Evolutionary conservation across 2,329 filamentous ascomycete genomes (phyloP).

Genomic region (Nectriaceae sp.): DNA sequence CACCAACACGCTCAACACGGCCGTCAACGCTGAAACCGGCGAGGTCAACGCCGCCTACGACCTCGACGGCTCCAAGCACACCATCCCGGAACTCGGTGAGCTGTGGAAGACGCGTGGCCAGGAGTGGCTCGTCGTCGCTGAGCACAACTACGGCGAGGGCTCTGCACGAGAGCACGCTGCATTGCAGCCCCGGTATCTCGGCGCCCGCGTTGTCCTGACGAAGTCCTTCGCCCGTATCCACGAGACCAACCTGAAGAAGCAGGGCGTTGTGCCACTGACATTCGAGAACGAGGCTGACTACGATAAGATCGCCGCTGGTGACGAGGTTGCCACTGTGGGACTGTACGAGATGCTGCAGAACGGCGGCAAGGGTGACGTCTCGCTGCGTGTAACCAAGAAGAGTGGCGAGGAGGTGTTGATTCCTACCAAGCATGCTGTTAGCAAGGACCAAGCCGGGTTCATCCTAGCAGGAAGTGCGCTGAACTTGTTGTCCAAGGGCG

Average conservation of each 20-base stretch:
- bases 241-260: slow-evolving; percentile 96
- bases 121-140: slow-evolving; percentile 92
- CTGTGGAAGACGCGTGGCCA: slow-evolving; percentile 76
- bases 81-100: slow-evolving; percentile 85
- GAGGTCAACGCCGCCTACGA: slow-evolving; percentile 95
- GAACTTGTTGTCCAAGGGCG: slow-evolving; percentile 76
- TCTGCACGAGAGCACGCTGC: slow-evolving; percentile 88
- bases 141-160: slow-evolving; percentile 96
- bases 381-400: slow-evolving; percentile 63
- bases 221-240: slow-evolving; percentile 93
- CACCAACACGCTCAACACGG: slow-evolving; percentile 95
- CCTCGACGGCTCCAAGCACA: slow-evolving; percentile 69
- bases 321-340: slow-evolving; percentile 80
- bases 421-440: slow-evolving; percentile 84
- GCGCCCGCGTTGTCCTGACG: slow-evolving; percentile 77
- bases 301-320: slow-evolving; percentile 78
- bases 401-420: slow-evolving; percentile 68
- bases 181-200: slow-evolving; percentile 87
- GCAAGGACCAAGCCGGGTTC: slow-evolving; percentile 86
- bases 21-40: slow-evolving; percentile 86
- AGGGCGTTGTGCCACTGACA: slow-evolving; percentile 92
- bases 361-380: slow-evolving; percentile 77
- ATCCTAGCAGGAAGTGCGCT: slow-evolving; percentile 91
- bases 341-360: slow-evolving; percentile 78
- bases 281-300: slow-evolving; percentile 90